Evolutionary conservation across 768 basidiomycete genomes (phyloP), one percentile per base, ranked within the genome.

Genomic region (Lactifluus rugatus): DNA sequence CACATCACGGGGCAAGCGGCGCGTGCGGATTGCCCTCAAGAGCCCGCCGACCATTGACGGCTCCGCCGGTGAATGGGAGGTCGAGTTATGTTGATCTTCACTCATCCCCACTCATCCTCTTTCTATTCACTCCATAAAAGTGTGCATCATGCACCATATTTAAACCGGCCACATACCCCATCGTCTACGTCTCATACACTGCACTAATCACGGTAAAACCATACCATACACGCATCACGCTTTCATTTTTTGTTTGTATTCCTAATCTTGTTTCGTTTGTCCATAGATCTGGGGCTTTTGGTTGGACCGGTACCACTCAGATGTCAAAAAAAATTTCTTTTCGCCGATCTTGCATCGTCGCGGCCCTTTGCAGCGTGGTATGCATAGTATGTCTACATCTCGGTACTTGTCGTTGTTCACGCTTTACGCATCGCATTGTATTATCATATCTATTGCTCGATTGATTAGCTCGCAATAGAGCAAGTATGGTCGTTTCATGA

Each of bases 11-110:
- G 68, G 71, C 41, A 78, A 76, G 65, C 77, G 81, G 39, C 77
- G 84, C 39, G 83, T 85, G 61, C 77, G 83, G 62, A 83, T 85
- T 50, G 81, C 84, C 28, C 72, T 87, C 61, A 85, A 81, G 71
- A 82, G 78, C 64, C 71, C 83, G 70, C 84, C 85, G 0, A 75
- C 75, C 21, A 71, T 77, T 31, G 83, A 82, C 47, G 78, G 78
- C 61, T 82, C 84, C 68, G 83, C 83, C 48, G 85, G 85, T 60
- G 85, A 87, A 72, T 87, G 86, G 85, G 85, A 89, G 69, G 84
- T 89, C 47, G 80, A 85, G 67, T 73, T 87, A 52, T 85, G 83
- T 70, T 86, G 64, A 68, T 41, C 34, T 19, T 17, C 13, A 44
- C 37, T 34, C 25, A 53, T 42, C 37, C 56, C 59, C 47, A 58